Conservation (phyloP, 177 flowering plant genomes). For the Vitis hybrid region DNA sequence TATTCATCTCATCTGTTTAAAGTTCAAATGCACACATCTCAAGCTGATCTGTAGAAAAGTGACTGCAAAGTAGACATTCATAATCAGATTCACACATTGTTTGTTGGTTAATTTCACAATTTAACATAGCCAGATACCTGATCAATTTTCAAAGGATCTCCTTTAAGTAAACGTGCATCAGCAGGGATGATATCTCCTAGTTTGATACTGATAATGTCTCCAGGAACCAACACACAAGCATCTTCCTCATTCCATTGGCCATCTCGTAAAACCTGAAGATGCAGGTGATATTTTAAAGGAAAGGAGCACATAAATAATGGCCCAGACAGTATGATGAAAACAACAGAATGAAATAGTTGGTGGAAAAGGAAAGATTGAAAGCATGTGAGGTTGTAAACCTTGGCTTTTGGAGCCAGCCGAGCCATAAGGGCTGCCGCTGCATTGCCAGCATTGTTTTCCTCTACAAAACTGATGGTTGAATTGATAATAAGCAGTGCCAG, state of each 20-base stretch:
- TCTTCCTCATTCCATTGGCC: conserved; percentile 38
- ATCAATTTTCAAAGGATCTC: conserved; percentile 35
- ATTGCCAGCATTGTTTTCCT: conserved; percentile 41
- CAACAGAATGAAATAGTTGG: background rate
- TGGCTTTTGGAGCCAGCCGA: conserved; percentile 33
- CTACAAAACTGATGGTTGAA: conserved; percentile 35
- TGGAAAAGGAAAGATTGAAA: background rate
- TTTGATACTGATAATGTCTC: conserved; percentile 33
- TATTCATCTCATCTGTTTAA: no score
- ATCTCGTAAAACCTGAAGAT: conserved; percentile 23
- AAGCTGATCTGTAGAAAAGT: no score
- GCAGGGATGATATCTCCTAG: conserved; percentile 39
- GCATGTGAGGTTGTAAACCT: conserved; percentile 13
- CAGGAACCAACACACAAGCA: conserved; percentile 33
- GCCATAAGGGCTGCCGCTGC: conserved; percentile 42
- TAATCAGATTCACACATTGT: no score
- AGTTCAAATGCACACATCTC: no score
- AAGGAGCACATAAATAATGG: background rate
- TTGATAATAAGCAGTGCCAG: conserved; percentile 26
- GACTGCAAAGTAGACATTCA: no score
- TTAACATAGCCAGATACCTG: conserved; percentile 9
- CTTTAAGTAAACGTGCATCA: conserved; percentile 34
- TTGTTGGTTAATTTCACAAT: no score
- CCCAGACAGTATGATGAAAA: background rate
- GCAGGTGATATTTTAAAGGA: background rate